Base-by-base conservation (phyloP, 2,329 filamentous ascomycete genomes). In the Claviceps fusiformis region DNA sequence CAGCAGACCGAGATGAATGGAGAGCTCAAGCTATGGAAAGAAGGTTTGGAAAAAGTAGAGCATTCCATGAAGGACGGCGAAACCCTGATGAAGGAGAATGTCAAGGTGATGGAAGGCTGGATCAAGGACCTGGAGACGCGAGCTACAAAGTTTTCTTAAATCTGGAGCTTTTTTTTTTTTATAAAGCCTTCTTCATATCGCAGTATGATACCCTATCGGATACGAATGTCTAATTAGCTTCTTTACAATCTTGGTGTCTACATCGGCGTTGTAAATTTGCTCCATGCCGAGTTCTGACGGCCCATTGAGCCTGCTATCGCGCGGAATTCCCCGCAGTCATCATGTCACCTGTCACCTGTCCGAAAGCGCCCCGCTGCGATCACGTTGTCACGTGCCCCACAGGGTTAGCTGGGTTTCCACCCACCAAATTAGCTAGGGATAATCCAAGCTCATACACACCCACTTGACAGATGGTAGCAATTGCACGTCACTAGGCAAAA, bases 21-120 rank as follows among this genome's bases (percentile, higher is more conserved):
- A 5, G 93, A 97, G 67, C 84, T 98, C 56, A 83, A 83, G 70
- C 84, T 86, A 67, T 97, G 93, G 93, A 81, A 83, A 58, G 85
- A 87, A 55, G 89, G 89, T 0, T 70, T 97, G 17, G 81, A 83
- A 58, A 87, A 85, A 65, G 81, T 96, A 24, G 91, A 96, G 69
- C 73, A 75, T 55, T 83, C 86, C 31, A 82, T 97, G 64, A 76
- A 76, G 58, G 79, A 86, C 57, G 83, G 86, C 4, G 85, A 87
- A 65, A 74, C 74, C 33, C 78, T 82, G 4, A 86, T 95, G 74
- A 81, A 81, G 60, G 80, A 78, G 52, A 98, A 98, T 69, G 83
- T 91, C 69, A 83, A 86, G 62, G 79, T 87, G n/a, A 85, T 97
- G 58, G 87, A 92, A 61, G 82, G 81, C 45, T 96, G 91, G 89